Evolutionary conservation across 2,329 filamentous ascomycete genomes (phyloP).

Genomic region (Diaporthe batatas): DNA sequence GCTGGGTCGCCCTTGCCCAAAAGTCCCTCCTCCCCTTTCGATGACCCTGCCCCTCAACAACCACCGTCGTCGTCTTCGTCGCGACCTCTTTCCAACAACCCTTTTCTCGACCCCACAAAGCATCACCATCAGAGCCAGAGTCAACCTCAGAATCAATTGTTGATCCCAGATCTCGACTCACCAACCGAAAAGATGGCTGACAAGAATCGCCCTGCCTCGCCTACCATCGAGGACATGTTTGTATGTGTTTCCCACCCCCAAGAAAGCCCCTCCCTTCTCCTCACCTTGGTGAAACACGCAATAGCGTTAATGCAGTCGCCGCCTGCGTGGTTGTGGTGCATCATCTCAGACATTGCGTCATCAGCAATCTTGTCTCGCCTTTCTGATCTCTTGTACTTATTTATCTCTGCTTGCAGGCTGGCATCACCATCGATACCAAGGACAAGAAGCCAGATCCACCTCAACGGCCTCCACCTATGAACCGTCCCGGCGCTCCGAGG

Average conservation of each 20-base stretch:
- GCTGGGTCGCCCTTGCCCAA: constrained; percentile 70
- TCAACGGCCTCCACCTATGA: constrained; percentile 52
- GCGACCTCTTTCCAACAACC: constrained; percentile 79
- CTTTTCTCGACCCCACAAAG: constrained; percentile 75
- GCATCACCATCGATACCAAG: constrained; percentile 75
- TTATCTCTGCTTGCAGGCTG: constrained; percentile 67
- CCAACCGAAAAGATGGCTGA: constrained; percentile 59
- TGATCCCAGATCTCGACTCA: constrained; percentile 35
- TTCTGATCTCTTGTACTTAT: constrained; percentile 17
- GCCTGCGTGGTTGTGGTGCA: neutral
- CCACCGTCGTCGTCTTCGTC: constrained; percentile 33
- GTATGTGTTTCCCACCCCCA: constrained; percentile 66
- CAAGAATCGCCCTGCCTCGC: constrained; percentile 60
- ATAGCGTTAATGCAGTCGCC: constrained; percentile 29
- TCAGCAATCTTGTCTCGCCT: neutral
- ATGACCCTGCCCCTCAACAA: constrained; percentile 63
- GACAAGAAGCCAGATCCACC: constrained; percentile 61
- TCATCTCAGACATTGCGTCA: constrained; percentile 12
- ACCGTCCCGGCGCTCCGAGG: constrained; percentile 53
- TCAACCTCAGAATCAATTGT: constrained; percentile 50
- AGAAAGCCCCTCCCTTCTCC: constrained; percentile 8
- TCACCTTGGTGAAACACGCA: constrained; percentile 27
- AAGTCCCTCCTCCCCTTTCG: constrained; percentile 67
- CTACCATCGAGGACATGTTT: constrained; percentile 79
- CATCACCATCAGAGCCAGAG: constrained; percentile 47